Evolutionary conservation across 2,329 filamentous ascomycete genomes (phyloP), one percentile per base, ranked within the genome.

Genomic region (Achaetomium macrosporum): DNA sequence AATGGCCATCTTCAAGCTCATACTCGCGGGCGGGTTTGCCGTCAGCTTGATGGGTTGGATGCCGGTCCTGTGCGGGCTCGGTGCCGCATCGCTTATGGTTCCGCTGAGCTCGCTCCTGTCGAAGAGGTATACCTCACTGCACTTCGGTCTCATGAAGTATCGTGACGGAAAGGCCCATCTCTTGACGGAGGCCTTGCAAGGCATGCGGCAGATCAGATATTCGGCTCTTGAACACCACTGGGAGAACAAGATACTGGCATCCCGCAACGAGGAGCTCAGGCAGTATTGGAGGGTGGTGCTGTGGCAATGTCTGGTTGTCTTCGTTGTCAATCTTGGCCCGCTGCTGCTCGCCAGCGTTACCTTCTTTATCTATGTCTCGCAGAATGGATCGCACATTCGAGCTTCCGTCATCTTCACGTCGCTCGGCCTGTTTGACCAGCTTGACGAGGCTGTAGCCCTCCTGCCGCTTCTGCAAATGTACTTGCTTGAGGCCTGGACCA

Each of bases 171-270:
- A 70, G 53, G 63, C 67, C 1, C 62, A 69, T 46, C 56, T 69
- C 7, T 55, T 70, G 47, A 68, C 65, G 2, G 68, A 70, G 48
- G 68, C 67, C 0, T 57, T 70, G 16, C 65, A 69, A 33, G 68
- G 68, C 20, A 70, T 70, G 64, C 66, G 67, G 11, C 68, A 70
- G 56, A 69, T 70, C 64, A 66, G 67, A 47, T 69, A 68, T 56
- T 69, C 68, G 3, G 68, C 67, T 9, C 62, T 70, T 11, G 68
- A 70, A 49, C 57, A 64, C 30, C 59, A 67, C 31, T 70, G 65
- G 63, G 66, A 70, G 51, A 54, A 59, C 36, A 69, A 66, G 55
- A 69, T 70, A 15, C 42, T 68, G 31, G 56, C 64, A n/a, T 65
- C 61, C 41, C 63, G 68, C 29, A 64, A 68, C 44, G 64, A 68